Base-by-base conservation (phyloP, 2,329 filamentous ascomycete species). In the Simplicillium aogashimaense region DNA sequence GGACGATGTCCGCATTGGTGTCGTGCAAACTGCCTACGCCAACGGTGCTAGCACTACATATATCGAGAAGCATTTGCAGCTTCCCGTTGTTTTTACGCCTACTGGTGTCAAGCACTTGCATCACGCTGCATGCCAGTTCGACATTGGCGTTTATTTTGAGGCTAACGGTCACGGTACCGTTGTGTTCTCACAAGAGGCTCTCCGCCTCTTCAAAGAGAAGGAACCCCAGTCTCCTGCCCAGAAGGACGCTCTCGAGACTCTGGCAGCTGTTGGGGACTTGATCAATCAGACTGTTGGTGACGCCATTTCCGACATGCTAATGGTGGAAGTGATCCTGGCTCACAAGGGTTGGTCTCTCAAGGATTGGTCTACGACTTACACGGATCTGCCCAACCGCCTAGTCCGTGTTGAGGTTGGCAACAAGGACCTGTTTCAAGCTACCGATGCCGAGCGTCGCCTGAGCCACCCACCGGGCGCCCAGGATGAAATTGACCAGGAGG, bases 281-380 rank as follows among this genome's bases (percentile, higher is more conserved):
- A 94, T 98, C 70, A 98, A 98, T 72, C 92, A 98, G 69, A 92
- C 92, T 1, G 90, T 97, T 36, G 92, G 92, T 39, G 92, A 98
- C 58, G 92, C 92, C 36, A 76, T 98, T 42, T 95, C 88, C 1
- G 92, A 98, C 64, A 85, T 95, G 75, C 77, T 98, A 35, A 80
- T 98, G 55, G 89, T 97, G 31, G 92, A 98, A 64, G 86, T 90
- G 29, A 92, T 97, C 50, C 81, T 98, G 32, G 89, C 92, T 7
- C 88, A 97, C 74, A 97, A 95, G 69, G 75, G 73, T 50, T 98
- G 89, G 89, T 80, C 77, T 18, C 81, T 88, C 35, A 81, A 82
- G 58, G 87, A 97, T 59, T 98, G 92, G 92, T 80, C 89, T 46
- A 77, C 78, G 48, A 95, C 88, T 5, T 98, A 98, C 67, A 83